These are phyloP conservation scores for Xylaria cubensis DNA, from an alignment of 495 filamentous ascomycete genomes.

Conservation along the genomic window DNA sequence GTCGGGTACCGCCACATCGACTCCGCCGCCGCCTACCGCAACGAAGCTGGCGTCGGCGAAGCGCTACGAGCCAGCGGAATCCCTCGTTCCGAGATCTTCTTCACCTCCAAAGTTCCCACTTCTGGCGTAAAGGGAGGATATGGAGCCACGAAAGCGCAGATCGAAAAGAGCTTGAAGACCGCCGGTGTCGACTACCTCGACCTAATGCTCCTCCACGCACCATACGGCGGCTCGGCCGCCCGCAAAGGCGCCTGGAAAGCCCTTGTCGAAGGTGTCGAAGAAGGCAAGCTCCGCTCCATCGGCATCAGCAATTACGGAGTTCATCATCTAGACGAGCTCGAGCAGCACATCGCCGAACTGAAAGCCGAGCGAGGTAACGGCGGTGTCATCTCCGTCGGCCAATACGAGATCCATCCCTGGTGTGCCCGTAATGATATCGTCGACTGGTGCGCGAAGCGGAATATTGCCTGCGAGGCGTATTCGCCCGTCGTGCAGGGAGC, in stretches of 20 bases:
- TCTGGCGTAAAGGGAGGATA: slow-evolving; percentile 48
- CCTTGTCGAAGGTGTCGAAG: slow-evolving; percentile 63
- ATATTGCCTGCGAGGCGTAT: slow-evolving; percentile 80
- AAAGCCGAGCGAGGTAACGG: slow-evolving; percentile 67
- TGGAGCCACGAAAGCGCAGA: slow-evolving; percentile 54
- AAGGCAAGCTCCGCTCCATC: slow-evolving; percentile 67
- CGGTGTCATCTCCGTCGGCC: slow-evolving; percentile 79
- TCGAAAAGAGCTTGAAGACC: slow-evolving; percentile 58
- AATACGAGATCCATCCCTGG: slow-evolving; percentile 93
- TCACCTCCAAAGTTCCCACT: slow-evolving; percentile 73
- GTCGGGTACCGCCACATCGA: slow-evolving; percentile 80
- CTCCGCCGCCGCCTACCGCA: slow-evolving; percentile 72
- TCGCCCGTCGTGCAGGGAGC: slow-evolving; percentile 74
- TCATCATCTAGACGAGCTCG: slow-evolving; percentile 73
- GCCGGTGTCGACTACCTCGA: slow-evolving; percentile 68
- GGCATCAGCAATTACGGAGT: slow-evolving; percentile 75
- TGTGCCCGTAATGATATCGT: slow-evolving; percentile 77
- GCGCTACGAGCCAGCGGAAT: slow-evolving; percentile 66
- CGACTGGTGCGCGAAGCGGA: slow-evolving; percentile 72
- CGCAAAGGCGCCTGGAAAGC: slow-evolving; percentile 71
- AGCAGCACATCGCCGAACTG: slow-evolving; percentile 72
- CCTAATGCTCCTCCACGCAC: slow-evolving; percentile 67
- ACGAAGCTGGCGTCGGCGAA: slow-evolving; percentile 68
- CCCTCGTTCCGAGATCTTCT: slow-evolving; percentile 69
- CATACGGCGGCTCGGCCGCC: slow-evolving; percentile 62